These are phyloP conservation scores for Ascoidea rubescens DNA, from an alignment of 805 yeast genomes.

Conservation along the genomic window DNA sequence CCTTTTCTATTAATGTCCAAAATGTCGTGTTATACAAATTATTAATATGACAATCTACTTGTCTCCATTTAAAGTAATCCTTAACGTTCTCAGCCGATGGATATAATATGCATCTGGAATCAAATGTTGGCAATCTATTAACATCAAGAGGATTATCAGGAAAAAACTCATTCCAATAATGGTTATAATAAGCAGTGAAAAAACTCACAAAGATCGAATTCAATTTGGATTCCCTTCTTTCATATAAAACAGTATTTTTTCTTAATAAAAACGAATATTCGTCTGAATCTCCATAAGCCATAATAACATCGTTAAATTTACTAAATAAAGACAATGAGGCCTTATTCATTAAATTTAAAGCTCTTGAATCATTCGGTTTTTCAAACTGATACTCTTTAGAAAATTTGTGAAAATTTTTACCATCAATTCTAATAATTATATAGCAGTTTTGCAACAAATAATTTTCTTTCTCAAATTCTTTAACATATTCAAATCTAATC, in stretches of 20 bases:
- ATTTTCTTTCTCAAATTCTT: constrained; percentile 62
- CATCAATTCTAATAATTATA: constrained; percentile 80
- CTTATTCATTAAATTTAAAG: constrained; percentile 66
- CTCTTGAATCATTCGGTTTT: constrained; percentile 79
- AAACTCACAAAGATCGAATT: constrained; percentile 71
- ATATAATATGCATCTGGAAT: constrained; percentile 78
- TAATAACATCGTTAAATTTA: constrained; percentile 52
- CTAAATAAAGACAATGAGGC: constrained; percentile 58
- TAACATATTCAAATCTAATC: constrained; percentile 61
- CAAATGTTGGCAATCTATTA: constrained; percentile 70
- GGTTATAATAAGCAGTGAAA: constrained; percentile 64
- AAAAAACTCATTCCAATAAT: constrained; percentile 50
- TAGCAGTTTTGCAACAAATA: constrained; percentile 65
- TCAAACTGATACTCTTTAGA: constrained; percentile 57
- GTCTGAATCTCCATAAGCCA: constrained; percentile 93
- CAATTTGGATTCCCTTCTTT: constrained; percentile 69
- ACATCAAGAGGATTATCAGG: constrained; percentile 32
- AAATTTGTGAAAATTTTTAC: constrained; percentile 85
- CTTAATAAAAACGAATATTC: constrained; percentile 78
- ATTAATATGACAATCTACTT: constrained; percentile 92
- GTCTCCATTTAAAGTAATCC: constrained; percentile 90
- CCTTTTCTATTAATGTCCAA: constrained; percentile 68
- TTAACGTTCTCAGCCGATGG: constrained; percentile 49
- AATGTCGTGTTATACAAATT: constrained; percentile 87
- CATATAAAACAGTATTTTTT: constrained; percentile 53